Evolutionary conservation across 179 eudicot species (phyloP), one percentile per base, ranked within the genome.

Genomic region (Amaranthus tricolor): DNA sequence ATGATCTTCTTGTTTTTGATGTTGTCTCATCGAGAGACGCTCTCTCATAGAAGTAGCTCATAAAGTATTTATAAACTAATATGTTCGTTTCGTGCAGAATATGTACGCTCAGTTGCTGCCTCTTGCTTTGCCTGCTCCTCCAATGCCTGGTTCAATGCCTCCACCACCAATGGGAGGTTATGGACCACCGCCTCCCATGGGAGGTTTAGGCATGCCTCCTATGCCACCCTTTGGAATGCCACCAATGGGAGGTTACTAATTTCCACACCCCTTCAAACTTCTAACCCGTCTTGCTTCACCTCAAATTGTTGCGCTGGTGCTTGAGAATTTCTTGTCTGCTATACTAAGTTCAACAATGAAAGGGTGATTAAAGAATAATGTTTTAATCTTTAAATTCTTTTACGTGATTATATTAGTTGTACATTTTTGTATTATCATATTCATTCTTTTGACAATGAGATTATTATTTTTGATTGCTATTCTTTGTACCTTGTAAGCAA

Each of bases 151-250:
- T 10, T 85, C 85, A 86, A 85, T 81, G 20, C 84, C 90, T 44
- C 88, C 80, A 62, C 87, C 85, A 2, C 85, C 84, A 78, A 91
- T 86, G 57, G 90, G 93, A n/a, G 91, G 90, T 57, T 91, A 47
- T 76, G 88, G 44, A 43, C 87, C 88, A 0, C 91, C 88, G 40
- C 91, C 86, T 5, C 84, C 86, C 9, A 86, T 91, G 98, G 91
- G 90, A 44, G 91, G 91, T 43, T 73, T 78, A 77, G 81, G 81
- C 31, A 90, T 92, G 96, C 98, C 98, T 5, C 98, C 98, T 24
- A 89, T 93, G 98, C 96, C 96, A 43, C 86, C 91, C 53, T 93
- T 79, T 72, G 97, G 98, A 55, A 93, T 93, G 98, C 98, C 97
- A 44, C 89, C 93, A 58, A 92, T 94, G 98, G 96, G 98, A 15